Evolutionary conservation across 2,329 filamentous ascomycete species (phyloP), one percentile per base, ranked within the genome.

Genomic region (Aspergillus ochraceus): DNA sequence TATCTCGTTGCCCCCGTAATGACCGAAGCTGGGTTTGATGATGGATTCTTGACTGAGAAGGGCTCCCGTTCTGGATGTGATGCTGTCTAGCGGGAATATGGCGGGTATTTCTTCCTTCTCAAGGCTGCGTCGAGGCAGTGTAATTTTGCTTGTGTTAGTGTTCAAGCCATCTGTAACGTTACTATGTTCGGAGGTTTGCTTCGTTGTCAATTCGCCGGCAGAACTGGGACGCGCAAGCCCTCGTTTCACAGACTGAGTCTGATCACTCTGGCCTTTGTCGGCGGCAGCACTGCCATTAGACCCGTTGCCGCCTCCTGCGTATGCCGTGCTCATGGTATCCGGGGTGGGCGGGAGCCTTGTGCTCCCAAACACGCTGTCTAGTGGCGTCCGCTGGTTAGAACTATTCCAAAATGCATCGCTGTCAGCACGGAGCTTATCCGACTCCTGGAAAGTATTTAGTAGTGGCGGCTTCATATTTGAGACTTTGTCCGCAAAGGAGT

Each of bases 271-370:
- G 45, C 68, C 68, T 52, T 69, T 73, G 29, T 69, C 71, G 1
- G 66, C 68, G 30, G 66, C 63, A 54, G 74, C 72, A 53, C 75
- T 78, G 20, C 70, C 67, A 49, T 75, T 73, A 1, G 76, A 77
- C 24, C 71, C 61, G 45, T 73, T 73, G 14, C 68, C 67, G 2
- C 66, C 67, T 8, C 65, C 66, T 22, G 69, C 70, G 54, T 72
- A 68, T 51, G 74, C 72, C 2, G 76, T 78, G 51, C 74, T 77
- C 77, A 79, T 78, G 2, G 77, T 79, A 55, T 79, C 77, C 3
- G 77, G 77, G 1, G 77, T 79, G 12, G 76, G 77, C 20, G 77
- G 77, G 4, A 79, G 66, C 17, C 68, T 71, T 11, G 70, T 64
- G 5, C 70, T 68, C 2, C 68, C 74, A 55, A 77, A 78, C 2